Evolutionary conservation across 345 rosid genomes (phyloP), one percentile per base, ranked within the genome.

Genomic region (Kernera saxatilis): DNA sequence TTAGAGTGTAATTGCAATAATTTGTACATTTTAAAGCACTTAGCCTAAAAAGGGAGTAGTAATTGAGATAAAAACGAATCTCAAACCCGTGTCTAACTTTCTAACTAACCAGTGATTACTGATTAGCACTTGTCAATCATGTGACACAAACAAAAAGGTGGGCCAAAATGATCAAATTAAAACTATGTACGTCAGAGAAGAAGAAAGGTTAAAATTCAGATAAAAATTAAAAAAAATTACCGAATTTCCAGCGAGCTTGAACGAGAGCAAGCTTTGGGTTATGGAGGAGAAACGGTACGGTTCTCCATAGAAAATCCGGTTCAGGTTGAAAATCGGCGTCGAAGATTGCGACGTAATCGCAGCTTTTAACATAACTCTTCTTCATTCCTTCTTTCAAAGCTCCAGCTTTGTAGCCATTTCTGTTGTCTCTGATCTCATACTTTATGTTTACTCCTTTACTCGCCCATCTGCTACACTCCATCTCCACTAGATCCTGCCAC

Each of bases 271-370:
- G 40, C 53, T 86, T 71, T 1, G 96, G 91, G 82, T 93, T 93
- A 71, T 86, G 90, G 32, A 77, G 73, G 1, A 93, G 87, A 48
- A 83, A 94, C 9, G 99, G 99, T 18, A 94, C 72, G 78, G 97
- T 83, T 14, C 93, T 88, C 90, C 92, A 84, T 0, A 94, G 89
- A 70, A 70, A 94, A 70, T 94, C 95, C 4, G 99, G 89, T 30
- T 94, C 99, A 0, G 99, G 99, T 63, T 94, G 99, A 67, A 94
- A 94, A 84, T 94, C 99, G 2, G 99, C 99, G 58, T 94, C 99
- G 64, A 94, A 86, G 51, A 94, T 94, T 53, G 88, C 96, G 0
- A 94, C 99, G 51, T 76, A 87, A 67, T 94, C 99, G 44, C 97
- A 94, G 25, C 74, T 71, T 44, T 89, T 91, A 12, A 85, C 96